A percentile compares a stretch with the other conserved stretches of the same genome.
Conservation (phyloP, 1,139 yeast species). For the Geotrichum siamense region DNA sequence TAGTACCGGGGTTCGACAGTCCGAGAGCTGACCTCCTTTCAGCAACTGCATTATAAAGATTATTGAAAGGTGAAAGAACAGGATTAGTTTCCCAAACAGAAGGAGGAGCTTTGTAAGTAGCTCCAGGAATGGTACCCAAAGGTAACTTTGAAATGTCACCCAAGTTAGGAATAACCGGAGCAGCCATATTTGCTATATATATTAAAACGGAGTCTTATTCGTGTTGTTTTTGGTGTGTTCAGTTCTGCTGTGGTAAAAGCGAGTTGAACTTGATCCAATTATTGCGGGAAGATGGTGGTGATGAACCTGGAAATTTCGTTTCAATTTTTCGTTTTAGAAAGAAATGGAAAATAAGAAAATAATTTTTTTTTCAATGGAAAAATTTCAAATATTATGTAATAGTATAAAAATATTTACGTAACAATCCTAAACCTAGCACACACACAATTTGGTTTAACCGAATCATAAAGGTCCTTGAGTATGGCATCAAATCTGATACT, state of each 20-base stretch:
- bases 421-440: not conserved
- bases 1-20: slow-evolving; percentile 86
- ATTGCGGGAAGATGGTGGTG: slow-evolving; percentile 9
- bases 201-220: not conserved
- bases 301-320: slow-evolving; percentile 4
- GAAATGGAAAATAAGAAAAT: slow-evolving; percentile 3
- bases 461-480: too few species aligned
- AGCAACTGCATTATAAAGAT: slow-evolving; percentile 61
- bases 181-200: slow-evolving; percentile 9
- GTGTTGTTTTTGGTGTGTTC: slow-evolving; percentile 1
- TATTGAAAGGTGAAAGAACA: slow-evolving; percentile 69
- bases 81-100: slow-evolving; percentile 79
- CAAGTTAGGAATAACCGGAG: slow-evolving; percentile 24
- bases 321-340: not conserved
- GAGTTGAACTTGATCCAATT: slow-evolving; percentile 5
- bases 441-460: too few species aligned
- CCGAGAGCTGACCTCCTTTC: slow-evolving; percentile 79
- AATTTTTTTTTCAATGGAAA: slow-evolving; percentile 4
- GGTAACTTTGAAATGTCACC: slow-evolving; percentile 25
- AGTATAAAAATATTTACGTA: not conserved
- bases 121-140: slow-evolving; percentile 19
- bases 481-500: too few species aligned
- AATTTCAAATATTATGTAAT: not conserved
- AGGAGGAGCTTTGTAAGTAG: slow-evolving; percentile 23
- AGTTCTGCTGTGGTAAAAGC: slow-evolving; percentile 4